phyloP scores from a whole-genome alignment of 1,284 basidiomycete genomes.

The Boletus sp. region DNA sequence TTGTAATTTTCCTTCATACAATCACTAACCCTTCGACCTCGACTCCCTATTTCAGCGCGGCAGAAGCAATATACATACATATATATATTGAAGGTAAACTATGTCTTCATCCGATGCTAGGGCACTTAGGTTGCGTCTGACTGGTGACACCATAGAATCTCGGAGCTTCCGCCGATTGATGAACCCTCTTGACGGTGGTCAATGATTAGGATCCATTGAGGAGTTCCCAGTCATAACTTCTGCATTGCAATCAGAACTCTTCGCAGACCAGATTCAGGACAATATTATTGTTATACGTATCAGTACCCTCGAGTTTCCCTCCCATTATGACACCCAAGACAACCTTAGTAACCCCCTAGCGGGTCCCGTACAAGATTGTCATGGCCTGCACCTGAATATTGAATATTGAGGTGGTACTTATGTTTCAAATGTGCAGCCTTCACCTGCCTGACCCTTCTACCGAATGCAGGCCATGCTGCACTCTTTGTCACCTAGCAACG shows the following conservation, averaged over 20 bases:
- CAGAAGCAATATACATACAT: background rate
- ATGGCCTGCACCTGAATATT: conserved; percentile 1
- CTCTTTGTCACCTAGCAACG: conserved; percentile 13
- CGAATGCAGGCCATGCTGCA: background rate
- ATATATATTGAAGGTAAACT: background rate
- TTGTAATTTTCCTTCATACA: background rate
- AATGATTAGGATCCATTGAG: background rate
- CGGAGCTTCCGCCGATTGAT: background rate
- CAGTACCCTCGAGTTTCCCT: background rate
- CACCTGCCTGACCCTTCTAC: background rate
- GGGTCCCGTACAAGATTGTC: too few species aligned
- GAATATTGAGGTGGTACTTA: too few species aligned
- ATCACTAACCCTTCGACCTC: background rate
- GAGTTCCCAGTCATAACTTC: background rate
- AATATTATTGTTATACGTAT: background rate
- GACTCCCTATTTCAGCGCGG: background rate
- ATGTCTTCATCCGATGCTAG: background rate
- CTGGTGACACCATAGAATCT: background rate
- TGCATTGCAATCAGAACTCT: background rate
- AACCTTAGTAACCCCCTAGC: background rate
- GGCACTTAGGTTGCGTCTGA: background rate
- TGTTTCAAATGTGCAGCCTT: background rate
- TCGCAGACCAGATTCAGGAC: background rate
- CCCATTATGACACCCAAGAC: background rate
- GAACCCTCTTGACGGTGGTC: background rate